Percentiles rank a stretch among this genome's conserved stretches.
Conservation (phyloP, 1,284 basidiomycete species). For the Caloboletus firmus region DNA sequence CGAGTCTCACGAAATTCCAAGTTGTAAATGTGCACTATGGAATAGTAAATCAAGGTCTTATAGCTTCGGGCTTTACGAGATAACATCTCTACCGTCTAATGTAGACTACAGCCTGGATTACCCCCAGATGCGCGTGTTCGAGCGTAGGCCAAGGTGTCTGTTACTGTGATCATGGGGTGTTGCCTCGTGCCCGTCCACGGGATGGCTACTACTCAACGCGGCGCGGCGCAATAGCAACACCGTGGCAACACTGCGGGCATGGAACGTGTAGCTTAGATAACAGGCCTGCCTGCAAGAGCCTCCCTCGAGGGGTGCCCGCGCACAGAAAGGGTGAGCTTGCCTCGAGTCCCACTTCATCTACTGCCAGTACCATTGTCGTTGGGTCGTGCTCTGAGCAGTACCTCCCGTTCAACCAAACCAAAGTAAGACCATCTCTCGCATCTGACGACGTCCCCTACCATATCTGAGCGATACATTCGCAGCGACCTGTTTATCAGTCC, state of each 20-base stretch:
- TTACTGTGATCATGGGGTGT: not conserved
- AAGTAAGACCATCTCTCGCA: not conserved
- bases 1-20: not conserved
- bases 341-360: not conserved
- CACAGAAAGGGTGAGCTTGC: not conserved
- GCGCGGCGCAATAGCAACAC: not conserved
- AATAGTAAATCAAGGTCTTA: not conserved
- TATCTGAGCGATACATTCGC: slow-evolving; percentile 3
- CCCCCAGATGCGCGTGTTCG: not conserved
- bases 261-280: slow-evolving; percentile 23
- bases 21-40: not conserved
- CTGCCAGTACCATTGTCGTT: not conserved
- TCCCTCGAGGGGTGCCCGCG: slow-evolving; percentile 1
- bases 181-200: slow-evolving; percentile 7
- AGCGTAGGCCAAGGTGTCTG: not conserved
- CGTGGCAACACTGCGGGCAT: not conserved
- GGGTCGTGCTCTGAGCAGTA: no score
- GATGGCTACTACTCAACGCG: not conserved
- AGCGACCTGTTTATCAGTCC: not conserved
- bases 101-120: not conserved
- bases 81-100: not conserved
- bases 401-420: not conserved
- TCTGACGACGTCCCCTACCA: not conserved
- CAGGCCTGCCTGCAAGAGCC: slow-evolving; percentile 17
- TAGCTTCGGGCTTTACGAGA: not conserved